Conservation (phyloP, 2,329 filamentous ascomycete species). For the Colletotrichum trifolii region DNA sequence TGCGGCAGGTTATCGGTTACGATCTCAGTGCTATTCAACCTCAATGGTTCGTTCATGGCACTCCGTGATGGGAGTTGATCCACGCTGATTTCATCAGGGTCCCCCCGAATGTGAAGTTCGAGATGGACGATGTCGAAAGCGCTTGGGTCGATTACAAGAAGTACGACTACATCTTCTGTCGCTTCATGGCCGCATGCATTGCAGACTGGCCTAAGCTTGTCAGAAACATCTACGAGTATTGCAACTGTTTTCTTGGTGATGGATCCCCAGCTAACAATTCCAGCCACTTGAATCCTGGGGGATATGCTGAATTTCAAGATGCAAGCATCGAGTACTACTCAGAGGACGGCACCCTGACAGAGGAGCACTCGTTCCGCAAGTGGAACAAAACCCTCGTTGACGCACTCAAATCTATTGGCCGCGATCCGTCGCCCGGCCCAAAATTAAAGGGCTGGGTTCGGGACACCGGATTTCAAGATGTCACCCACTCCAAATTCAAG, state of each 20-base stretch:
- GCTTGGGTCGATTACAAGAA: slow-evolving; percentile 39
- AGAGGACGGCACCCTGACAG: slow-evolving; percentile 39
- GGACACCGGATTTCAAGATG: slow-evolving; percentile 49
- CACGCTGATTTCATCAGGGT: slow-evolving; percentile 34
- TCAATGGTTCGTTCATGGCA: slow-evolving; percentile 34
- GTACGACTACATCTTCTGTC: slow-evolving; percentile 51
- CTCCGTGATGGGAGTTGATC: no score
- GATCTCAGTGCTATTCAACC: slow-evolving; percentile 47
- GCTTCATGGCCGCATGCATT: slow-evolving; percentile 47
- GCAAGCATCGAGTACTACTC: slow-evolving; percentile 36
- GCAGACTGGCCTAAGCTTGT: slow-evolving; percentile 45
- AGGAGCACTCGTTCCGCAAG: slow-evolving; percentile 17
- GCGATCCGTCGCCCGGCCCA: slow-evolving; percentile 39
- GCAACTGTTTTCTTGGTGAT: background rate
- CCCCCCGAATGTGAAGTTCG: slow-evolving; percentile 49
- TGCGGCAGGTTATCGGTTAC: slow-evolving; percentile 41
- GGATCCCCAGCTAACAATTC: background rate
- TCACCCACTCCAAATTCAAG: slow-evolving; percentile 46
- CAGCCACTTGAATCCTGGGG: slow-evolving; percentile 48
- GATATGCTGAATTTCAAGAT: slow-evolving; percentile 43
- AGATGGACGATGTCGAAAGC: slow-evolving; percentile 49
- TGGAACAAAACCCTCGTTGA: slow-evolving; percentile 33
- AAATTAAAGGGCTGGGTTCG: slow-evolving; percentile 41
- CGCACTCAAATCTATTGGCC: slow-evolving; percentile 2
- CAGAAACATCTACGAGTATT: slow-evolving; percentile 39